These are phyloP conservation scores for Backusella mclennaniae DNA, from an alignment of 192 early-diverging fungal species.

Conservation along the genomic window DNA sequence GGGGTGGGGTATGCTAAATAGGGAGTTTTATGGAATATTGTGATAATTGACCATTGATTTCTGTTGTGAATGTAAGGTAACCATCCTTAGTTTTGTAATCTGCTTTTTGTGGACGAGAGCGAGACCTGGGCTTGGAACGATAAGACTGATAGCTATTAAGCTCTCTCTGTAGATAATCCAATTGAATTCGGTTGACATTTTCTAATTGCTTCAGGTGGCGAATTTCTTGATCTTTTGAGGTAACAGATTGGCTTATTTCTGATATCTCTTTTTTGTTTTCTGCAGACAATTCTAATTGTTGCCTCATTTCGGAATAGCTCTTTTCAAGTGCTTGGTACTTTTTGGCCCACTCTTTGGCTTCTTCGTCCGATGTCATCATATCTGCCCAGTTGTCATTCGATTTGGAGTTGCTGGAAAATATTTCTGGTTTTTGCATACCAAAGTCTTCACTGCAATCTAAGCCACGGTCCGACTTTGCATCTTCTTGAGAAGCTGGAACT, in stretches of 20 bases:
- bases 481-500: not conserved
- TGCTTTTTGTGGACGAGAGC: not conserved
- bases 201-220: slow-evolving; percentile 15
- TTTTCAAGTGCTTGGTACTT: slow-evolving; percentile 2
- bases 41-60: slow-evolving; percentile 21
- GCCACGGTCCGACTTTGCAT: not conserved
- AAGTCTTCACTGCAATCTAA: slow-evolving; percentile 13
- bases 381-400: slow-evolving; percentile 12
- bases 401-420: not conserved
- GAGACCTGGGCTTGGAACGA: not conserved
- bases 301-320: not conserved
- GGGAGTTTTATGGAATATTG: slow-evolving; percentile 9
- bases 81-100: slow-evolving; percentile 13
- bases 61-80: slow-evolving; percentile 13
- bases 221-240: slow-evolving; percentile 12
- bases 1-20: not conserved
- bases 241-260: slow-evolving; percentile 2
- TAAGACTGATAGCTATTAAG: slow-evolving; percentile 6
- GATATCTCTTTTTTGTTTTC: not conserved
- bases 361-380: slow-evolving; percentile 14
- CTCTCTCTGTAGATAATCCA: slow-evolving; percentile 16
- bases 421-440: not conserved
- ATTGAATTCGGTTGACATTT: slow-evolving; percentile 18
- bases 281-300: not conserved
- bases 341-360: slow-evolving; percentile 12